Base-by-base conservation (phyloP, 257 asterid genomes). In the Forsythia viridissima region DNA sequence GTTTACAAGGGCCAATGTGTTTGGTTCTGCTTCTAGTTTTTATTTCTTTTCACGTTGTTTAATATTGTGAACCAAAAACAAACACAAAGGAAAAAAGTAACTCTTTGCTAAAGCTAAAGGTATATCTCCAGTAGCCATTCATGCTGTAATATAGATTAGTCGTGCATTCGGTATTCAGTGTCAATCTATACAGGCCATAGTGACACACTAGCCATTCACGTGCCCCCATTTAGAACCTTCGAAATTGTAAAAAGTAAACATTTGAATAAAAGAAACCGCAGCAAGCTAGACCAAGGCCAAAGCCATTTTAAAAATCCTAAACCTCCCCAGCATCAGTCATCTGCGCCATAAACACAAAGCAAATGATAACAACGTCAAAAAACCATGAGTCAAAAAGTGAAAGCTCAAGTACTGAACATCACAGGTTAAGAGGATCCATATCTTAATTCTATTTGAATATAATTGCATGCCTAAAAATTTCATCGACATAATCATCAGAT, bases 251-350 rank as follows among this genome's bases (percentile, higher is more conserved):
- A 59, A 59, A 6, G 37, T 3, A 21, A 20, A 59, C 67, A 20
- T 34, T 21, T 48, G 7, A 59, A 59, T 59, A 57, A 6, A n/a
- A 57, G 18, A 16, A n/a, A 55, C 34, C 6, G 36, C 36, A 6
- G 34, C 30, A n/a, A 8, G 37, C 15, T 48, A 48, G 59, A 48
- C 59, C 20, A 15, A 13, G 8, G 59, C 20, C 59, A 48, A 48
- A 16, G n/a, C 55, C 55, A 12, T 46, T 48, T 6, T 15, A 13
- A 48, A n/a, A 48, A 4, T 48, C 20, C 59, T 48, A 48, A 48
- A 48, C 59, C 59, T 48, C 6, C 4, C 59, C 20, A 48, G 59
- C 98, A 88, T 89, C 91, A 10, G 94, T 91, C 98, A 92, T 92
- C 98, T 89, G 91, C 30, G 12, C 51, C 76, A 40, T 67, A 80